A percentile compares a stretch with the other conserved stretches of the same genome.
phyloP scores from a whole-genome alignment of 805 yeast genomes.

The Lipomyces yamadae region DNA sequence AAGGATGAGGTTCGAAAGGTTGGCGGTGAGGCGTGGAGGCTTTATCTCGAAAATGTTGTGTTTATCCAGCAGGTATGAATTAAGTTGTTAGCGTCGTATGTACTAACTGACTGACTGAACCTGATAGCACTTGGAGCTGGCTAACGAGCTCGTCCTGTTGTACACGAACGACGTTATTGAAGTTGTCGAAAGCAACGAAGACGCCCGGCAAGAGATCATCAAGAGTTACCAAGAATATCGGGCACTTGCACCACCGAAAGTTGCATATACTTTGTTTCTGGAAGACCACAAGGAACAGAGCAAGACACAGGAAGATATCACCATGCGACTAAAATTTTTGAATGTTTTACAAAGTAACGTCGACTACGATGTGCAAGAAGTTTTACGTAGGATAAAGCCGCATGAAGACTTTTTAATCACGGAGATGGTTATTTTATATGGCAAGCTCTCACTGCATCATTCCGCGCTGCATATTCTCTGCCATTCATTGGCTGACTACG shows the following conservation, averaged over 20 bases:
- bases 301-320: slow-evolving; percentile 29
- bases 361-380: slow-evolving; percentile 38
- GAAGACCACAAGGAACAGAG: slow-evolving; percentile 23
- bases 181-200: slow-evolving; percentile 32
- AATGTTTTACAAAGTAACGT: slow-evolving; percentile 38
- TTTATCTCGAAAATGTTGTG: slow-evolving; percentile 47
- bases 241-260: slow-evolving; percentile 45
- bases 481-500: slow-evolving; percentile 44
- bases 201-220: slow-evolving; percentile 33
- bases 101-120: slow-evolving; percentile 5
- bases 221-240: slow-evolving; percentile 40
- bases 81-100: neutral
- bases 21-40: slow-evolving; percentile 47
- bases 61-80: slow-evolving; percentile 26
- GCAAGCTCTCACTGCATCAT: slow-evolving; percentile 42
- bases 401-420: slow-evolving; percentile 41
- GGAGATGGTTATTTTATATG: slow-evolving; percentile 46
- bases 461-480: slow-evolving; percentile 45
- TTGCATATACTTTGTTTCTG: slow-evolving; percentile 41
- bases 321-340: slow-evolving; percentile 40
- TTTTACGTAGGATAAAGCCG: slow-evolving; percentile 41
- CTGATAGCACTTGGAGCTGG: slow-evolving; percentile 39
- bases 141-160: slow-evolving; percentile 45
- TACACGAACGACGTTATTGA: slow-evolving; percentile 46
- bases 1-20: slow-evolving; percentile 43